These are phyloP conservation scores for Chlorella sp. DNA, from an alignment of 139 green algal genomes.

Conservation along the genomic window DNA sequence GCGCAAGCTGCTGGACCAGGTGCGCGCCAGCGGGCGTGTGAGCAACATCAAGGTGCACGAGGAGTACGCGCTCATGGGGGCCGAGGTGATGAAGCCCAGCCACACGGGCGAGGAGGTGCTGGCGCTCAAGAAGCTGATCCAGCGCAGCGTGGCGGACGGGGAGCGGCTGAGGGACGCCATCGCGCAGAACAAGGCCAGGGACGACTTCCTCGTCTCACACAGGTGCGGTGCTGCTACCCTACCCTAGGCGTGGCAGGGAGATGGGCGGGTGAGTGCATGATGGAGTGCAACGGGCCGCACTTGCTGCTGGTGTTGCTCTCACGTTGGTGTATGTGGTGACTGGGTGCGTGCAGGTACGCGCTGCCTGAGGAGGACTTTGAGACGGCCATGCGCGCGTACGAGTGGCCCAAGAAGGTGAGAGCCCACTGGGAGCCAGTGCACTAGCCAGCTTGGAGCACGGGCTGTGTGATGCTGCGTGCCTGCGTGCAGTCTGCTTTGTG, in stretches of 20 bases:
- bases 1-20: conserved; percentile 45
- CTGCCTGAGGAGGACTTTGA: conserved; percentile 67
- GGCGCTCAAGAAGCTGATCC: conserved; percentile 63
- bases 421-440: neutral
- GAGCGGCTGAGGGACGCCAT: conserved; percentile 49
- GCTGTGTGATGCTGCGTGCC: no score
- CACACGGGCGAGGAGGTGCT: conserved; percentile 52
- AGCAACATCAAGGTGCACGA: conserved; percentile 53
- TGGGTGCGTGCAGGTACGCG: conserved; percentile 21
- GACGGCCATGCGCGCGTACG: conserved; percentile 55
- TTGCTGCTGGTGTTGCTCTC: no score
- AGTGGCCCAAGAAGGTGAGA: conserved; percentile 61
- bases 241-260: no score
- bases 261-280: no score
- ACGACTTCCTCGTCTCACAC: conserved; percentile 36
- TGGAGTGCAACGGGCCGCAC: no score
- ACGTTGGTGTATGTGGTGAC: neutral
- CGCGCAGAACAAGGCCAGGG: conserved; percentile 44
- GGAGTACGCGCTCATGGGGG: conserved; percentile 50
- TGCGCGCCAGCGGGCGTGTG: conserved; percentile 23
- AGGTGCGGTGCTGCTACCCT: no score
- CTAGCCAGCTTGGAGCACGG: neutral
- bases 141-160: conserved; percentile 35
- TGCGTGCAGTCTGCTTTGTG: neutral
- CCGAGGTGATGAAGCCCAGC: conserved; percentile 26